Conservation (phyloP, 345 rosid species). For the Bretschneidera sinensis region DNA sequence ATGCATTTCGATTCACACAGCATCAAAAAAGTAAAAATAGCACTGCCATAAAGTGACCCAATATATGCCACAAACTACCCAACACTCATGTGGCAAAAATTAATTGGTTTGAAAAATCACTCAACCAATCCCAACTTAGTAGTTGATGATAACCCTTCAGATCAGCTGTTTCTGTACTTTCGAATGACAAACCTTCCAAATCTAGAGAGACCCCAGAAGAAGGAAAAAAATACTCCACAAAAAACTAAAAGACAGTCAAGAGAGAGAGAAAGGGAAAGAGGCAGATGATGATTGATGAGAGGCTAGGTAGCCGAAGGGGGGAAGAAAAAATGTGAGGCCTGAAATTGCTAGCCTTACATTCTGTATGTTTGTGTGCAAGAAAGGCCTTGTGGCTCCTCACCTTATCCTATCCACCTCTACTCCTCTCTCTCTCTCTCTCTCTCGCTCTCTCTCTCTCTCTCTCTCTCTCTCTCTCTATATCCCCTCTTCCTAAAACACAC, state of each 20-base stretch:
- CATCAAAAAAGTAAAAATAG: too few species aligned
- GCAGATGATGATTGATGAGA: constrained; percentile 27
- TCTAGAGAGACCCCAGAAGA: too few species aligned
- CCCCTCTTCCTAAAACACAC: constrained; percentile 15
- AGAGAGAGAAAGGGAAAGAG: constrained; percentile 13
- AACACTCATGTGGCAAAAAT: too few species aligned
- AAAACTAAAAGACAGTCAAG: background rate
- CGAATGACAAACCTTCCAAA: too few species aligned
- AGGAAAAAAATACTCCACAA: background rate
- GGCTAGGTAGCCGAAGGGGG: constrained; percentile 20
- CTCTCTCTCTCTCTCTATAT: constrained; percentile 14
- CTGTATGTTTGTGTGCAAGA: constrained; percentile 20
- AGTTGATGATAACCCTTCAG: too few species aligned
- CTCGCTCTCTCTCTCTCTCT: constrained; percentile 12
- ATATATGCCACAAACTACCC: too few species aligned
- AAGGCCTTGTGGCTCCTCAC: constrained; percentile 34
- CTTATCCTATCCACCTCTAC: constrained; percentile 64
- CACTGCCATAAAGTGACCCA: too few species aligned
- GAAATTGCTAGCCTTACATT: constrained; percentile 44
- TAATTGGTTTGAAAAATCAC: too few species aligned
- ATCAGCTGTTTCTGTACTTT: too few species aligned
- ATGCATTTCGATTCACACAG: too few species aligned
- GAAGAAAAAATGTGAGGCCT: constrained; percentile 58
- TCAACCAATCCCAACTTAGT: too few species aligned
- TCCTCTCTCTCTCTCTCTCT: constrained; percentile 6